Evolutionary conservation across 1,284 basidiomycete genomes (phyloP).

Genomic region (Ustilago trichophora): DNA sequence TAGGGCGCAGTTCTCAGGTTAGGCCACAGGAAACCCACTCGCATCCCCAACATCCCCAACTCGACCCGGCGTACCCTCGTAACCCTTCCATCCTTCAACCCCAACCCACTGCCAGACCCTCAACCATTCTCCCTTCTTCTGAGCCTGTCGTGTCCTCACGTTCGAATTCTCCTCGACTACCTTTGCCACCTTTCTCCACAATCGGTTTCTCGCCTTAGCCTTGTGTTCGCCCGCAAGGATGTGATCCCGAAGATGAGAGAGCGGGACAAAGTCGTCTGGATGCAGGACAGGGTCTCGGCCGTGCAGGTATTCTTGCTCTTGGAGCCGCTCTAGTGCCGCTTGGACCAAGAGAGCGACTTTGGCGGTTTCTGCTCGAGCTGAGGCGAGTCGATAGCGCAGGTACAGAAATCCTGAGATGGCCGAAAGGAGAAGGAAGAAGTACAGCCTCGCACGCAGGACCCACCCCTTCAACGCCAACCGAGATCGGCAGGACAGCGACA

Average conservation of each 20-base stretch:
- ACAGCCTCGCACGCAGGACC: constrained; percentile 33
- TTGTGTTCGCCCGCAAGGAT: constrained; percentile 84
- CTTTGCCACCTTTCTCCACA: constrained; percentile 87
- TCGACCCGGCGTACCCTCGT: not conserved
- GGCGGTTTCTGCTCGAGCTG: constrained; percentile 13
- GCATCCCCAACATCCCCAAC: not conserved
- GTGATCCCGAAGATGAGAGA: constrained; percentile 88
- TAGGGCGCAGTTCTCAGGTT: too few relatives aligned
- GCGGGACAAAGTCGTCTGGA: constrained; percentile 83
- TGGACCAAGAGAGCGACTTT: constrained; percentile 40
- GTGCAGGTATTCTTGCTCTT: constrained; percentile 75
- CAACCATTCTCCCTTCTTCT: constrained; percentile 78
- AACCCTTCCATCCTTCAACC: constrained; percentile 24
- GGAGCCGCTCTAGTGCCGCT: constrained; percentile 46
- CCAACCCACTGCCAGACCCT: constrained; percentile 71
- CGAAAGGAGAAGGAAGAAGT: constrained; percentile 17
- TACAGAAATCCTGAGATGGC: constrained; percentile 3
- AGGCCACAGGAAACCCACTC: constrained; percentile 10
- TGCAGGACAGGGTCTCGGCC: constrained; percentile 82
- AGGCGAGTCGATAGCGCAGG: constrained; percentile 21
- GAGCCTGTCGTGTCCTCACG: constrained; percentile 85
- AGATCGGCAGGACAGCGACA: constrained; percentile 38
- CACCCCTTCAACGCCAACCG: constrained; percentile 38
- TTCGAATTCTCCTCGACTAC: constrained; percentile 94
- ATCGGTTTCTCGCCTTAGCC: constrained; percentile 73